These are phyloP conservation scores for Pterulicium gracile DNA, from an alignment of 1,284 basidiomycete genomes.

Conservation along the genomic window DNA sequence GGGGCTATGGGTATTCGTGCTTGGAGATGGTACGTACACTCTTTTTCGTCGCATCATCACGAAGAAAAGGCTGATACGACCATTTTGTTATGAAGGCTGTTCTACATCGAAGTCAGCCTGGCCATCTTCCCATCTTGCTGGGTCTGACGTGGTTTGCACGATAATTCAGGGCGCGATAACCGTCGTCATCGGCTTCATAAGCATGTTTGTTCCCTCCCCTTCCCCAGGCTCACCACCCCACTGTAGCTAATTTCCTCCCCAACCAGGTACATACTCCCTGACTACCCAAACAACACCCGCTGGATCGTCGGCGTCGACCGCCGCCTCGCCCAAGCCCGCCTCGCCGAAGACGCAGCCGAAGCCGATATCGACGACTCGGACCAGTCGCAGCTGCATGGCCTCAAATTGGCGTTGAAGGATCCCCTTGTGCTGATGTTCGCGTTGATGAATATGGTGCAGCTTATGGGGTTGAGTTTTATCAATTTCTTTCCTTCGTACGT, in stretches of 20 bases:
- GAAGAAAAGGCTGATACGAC: too few relatives aligned
- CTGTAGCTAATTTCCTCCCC: background rate
- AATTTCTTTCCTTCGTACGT: constrained; percentile 66
- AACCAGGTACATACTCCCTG: constrained; percentile 15
- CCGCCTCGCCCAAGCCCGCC: constrained; percentile 29
- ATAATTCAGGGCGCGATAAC: background rate
- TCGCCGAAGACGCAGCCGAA: constrained; percentile 32
- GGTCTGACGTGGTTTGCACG: too few relatives aligned
- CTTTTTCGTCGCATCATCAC: too few relatives aligned
- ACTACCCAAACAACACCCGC: constrained; percentile 24
- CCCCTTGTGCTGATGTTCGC: constrained; percentile 51
- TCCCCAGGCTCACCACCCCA: background rate
- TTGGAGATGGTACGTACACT: constrained; percentile 24
- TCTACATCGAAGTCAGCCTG: constrained; percentile 16
- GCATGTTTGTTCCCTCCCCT: background rate
- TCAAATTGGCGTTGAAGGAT: constrained; percentile 52
- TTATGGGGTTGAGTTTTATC: constrained; percentile 59
- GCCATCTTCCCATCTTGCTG: background rate
- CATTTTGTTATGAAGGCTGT: constrained; percentile 13
- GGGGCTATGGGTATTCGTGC: constrained; percentile 29
- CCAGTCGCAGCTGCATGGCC: constrained; percentile 28
- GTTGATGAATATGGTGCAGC: constrained; percentile 37
- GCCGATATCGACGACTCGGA: constrained; percentile 21
- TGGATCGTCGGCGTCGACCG: constrained; percentile 30
- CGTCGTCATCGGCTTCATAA: constrained; percentile 1